phyloP scores from a whole-genome alignment of 495 filamentous ascomycete species.

The Ramalina intermedia region DNA sequence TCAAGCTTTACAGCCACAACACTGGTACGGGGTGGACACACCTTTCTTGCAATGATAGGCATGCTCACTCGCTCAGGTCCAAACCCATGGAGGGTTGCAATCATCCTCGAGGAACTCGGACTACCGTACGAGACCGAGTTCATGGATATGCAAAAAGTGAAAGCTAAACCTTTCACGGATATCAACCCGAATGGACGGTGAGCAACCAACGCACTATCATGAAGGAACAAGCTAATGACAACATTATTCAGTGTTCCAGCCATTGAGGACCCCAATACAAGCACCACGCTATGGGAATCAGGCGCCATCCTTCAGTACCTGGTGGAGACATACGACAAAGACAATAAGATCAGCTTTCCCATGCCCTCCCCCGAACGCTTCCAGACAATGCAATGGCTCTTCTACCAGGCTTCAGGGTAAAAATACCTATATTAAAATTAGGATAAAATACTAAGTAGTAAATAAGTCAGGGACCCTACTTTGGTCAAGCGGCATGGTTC shows the following conservation, averaged over 20 bases:
- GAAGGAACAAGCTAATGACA: conserved; percentile 5
- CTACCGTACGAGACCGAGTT: conserved; percentile 36
- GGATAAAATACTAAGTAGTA: no score
- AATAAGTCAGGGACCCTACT: conserved; percentile 52
- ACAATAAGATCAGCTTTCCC: conserved; percentile 41
- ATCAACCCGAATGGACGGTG: conserved; percentile 61
- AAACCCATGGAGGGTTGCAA: conserved; percentile 52
- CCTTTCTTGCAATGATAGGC: no score
- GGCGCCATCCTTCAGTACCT: conserved; percentile 63
- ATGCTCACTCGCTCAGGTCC: conserved; percentile 22
- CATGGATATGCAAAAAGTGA: conserved; percentile 17
- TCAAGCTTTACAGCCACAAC: no score
- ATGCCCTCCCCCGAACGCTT: conserved; percentile 31
- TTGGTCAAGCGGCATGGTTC: conserved; percentile 45
- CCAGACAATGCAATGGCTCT: conserved; percentile 48
- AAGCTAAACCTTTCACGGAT: conserved; percentile 36
- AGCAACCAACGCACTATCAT: conserved; percentile 22
- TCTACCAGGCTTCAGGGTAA: conserved; percentile 42
- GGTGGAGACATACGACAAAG: conserved; percentile 53
- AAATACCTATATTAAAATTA: no score
- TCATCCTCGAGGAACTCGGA: conserved; percentile 47
- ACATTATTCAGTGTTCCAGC: conserved; percentile 20
- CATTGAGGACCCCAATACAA: conserved; percentile 55
- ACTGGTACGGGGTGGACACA: no score
- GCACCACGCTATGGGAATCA: conserved; percentile 53